Evolutionary conservation across 2,329 filamentous ascomycete genomes (phyloP).

Genomic region (Verticillium nonalfalfae): DNA sequence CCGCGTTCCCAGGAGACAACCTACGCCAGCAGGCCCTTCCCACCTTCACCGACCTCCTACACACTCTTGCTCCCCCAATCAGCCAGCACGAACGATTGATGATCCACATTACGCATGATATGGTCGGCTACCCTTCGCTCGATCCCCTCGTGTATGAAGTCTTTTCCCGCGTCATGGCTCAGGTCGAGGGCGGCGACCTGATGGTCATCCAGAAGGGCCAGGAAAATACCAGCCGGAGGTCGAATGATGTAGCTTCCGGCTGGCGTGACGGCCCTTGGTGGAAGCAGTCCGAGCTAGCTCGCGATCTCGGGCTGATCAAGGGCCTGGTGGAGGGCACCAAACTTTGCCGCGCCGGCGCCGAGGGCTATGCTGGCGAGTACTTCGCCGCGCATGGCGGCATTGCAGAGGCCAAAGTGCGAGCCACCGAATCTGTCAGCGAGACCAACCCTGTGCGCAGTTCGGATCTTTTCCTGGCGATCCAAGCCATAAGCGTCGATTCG

Average conservation of each 20-base stretch:
- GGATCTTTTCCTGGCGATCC: conserved; percentile 92
- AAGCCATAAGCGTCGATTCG: conserved; percentile 66
- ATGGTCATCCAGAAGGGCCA: conserved; percentile 90
- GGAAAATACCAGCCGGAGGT: conserved; percentile 68
- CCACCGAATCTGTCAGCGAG: conserved; percentile 73
- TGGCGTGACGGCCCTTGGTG: conserved; percentile 98
- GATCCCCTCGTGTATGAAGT: conserved; percentile 88
- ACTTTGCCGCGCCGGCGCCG: conserved; percentile 81
- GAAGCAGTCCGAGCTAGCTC: conserved; percentile 62
- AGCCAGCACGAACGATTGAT: conserved; percentile 93
- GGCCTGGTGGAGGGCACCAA: conserved; percentile 85
- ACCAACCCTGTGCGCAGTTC: conserved; percentile 86
- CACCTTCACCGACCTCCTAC: conserved; percentile 89
- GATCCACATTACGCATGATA: conserved; percentile 95
- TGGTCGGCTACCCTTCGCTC: conserved; percentile 88
- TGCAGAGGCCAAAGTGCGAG: conserved; percentile 71
- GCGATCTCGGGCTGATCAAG: conserved; percentile 73
- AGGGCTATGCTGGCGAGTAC: conserved; percentile 81
- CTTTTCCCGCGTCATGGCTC: conserved; percentile 95
- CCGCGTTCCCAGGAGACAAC: conserved; percentile 63
- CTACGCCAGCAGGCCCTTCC: conserved; percentile 80
- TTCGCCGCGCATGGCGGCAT: conserved; percentile 73
- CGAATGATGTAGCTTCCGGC: conserved; percentile 53
- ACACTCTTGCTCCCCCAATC: conserved; percentile 93
- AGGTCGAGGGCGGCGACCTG: conserved; percentile 94